Percentiles rank a stretch among this genome's conserved stretches.
Evolutionary conservation across 345 rosid species (phyloP).

Genomic region (Acer saccharum): DNA sequence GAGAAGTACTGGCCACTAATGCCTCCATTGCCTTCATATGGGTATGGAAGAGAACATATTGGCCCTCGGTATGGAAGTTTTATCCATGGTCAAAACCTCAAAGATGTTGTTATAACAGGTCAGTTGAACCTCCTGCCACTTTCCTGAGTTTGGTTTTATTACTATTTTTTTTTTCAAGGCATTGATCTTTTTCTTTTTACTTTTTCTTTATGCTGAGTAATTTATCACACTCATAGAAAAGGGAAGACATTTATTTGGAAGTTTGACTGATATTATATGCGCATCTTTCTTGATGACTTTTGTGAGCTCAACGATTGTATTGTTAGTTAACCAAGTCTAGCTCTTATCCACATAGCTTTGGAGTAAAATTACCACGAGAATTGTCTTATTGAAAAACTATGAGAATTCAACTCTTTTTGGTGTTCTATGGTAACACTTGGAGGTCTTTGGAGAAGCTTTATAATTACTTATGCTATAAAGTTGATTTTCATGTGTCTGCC

Average conservation of each 20-base stretch:
- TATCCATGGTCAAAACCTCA: conserved; percentile 68
- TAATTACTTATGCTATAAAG: neutral
- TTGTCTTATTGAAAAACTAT: neutral
- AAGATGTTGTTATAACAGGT: conserved; percentile 65
- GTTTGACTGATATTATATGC: neutral
- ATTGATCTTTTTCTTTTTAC: neutral
- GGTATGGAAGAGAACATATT: conserved; percentile 65
- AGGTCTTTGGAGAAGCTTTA: neutral
- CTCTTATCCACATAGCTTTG: neutral
- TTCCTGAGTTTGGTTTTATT: neutral
- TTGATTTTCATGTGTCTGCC: neutral
- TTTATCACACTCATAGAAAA: neutral
- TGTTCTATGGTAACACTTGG: neutral
- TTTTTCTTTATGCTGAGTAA: neutral
- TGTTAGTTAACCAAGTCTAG: neutral
- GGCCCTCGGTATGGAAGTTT: conserved; percentile 73
- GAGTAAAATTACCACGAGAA: neutral
- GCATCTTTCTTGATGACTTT: neutral
- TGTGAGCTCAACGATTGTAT: neutral
- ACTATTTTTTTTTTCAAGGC: neutral
- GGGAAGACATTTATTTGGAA: neutral
- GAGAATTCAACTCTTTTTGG: neutral
- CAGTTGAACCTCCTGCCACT: conserved; percentile 1
- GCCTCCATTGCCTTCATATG: conserved; percentile 70
- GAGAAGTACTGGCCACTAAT: conserved; percentile 60